Evolutionary conservation across 2,329 filamentous ascomycete genomes (phyloP), one percentile per base, ranked within the genome.

Genomic region (Hymenoscyphus infarciens): DNA sequence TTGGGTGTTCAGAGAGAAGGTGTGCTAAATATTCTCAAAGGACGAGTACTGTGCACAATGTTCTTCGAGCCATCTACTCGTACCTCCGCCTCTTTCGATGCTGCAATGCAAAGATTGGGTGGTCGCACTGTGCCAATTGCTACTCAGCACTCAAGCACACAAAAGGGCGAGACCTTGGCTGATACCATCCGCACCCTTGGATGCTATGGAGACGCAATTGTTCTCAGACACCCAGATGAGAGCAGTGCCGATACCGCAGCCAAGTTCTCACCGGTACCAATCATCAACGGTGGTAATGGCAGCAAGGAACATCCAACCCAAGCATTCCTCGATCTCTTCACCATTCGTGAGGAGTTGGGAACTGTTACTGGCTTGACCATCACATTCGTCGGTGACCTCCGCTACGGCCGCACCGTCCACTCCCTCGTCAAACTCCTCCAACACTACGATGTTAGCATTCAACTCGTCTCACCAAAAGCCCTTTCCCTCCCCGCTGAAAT

Each of bases 11-110:
- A 98, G 79, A 89, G 93, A 57, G 89, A 96, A 72, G 95, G 95
- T 64, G 90, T 95, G 33, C 82, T 99, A 58, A 89, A 95, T 72
- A 83, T 96, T 62, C 86, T 99, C 65, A 91, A 90, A 71, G 92
- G 93, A 31, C 87, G 90, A 55, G 86, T 99, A 13, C 83, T 99
- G 42, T 92, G 89, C 78, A 95, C 91, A 1, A 87, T 99, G 80
- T 99, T 99, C 84, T 99, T 93, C 77, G 95, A 99, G 82, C 95
- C 95, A 1, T 98, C 94, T 0, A 99, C 95, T 2, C 86, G 95
- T 61, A 99, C 95, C 5, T 97, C 94, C 13, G 87, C 91, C 42
- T 99, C 95, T 3, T 99, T 99, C 72, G 95, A 99, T 74, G 91
- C 94, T 62, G 95, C 95, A 52, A 99, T 99, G 95, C 96, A 99